Evolutionary conservation across 352 stramenopile genomes (phyloP), one percentile per base, ranked within the genome.

Genomic region (Phytopythium aichiense): DNA sequence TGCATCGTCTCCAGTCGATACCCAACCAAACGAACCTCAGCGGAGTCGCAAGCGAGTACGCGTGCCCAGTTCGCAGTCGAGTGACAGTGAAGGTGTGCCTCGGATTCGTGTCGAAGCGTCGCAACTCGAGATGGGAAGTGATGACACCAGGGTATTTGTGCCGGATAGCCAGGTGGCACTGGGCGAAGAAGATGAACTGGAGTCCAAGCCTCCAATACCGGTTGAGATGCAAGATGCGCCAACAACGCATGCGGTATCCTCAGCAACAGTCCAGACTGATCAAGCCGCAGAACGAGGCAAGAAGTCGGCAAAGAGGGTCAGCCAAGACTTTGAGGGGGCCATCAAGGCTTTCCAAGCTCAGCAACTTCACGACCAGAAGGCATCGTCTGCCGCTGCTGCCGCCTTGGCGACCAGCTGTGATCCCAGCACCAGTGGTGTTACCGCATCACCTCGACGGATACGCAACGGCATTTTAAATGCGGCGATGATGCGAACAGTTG

Each of bases 251-350:
- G 22, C 23, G 12, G 13, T 37, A 7, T 31, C 15, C 3, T 12
- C 52, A 28, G 33, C 31, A 33, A 37, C 22, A 12, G 16, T 13
- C 6, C 46, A n/a, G 23, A 2, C n/a, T 22, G 30, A 56, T 20
- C 20, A 57, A 8, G 2, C 16, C 2, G 22, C 35, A 11, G n/a
- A 43, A 7, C 35, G 15, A 12, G 22, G n/a, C 8, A 68, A 67
- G 49, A 74, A 73, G 43, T 1, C 38, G 8, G 18, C 22, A 6
- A 72, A 75, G 53, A 69, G 75, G 1, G 56, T 72, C 1, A 89
- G 73, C 51, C 59, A 82, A 18, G 75, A 92, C 49, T 89, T 88
- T 49, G 57, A 69, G 50, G 70, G 67, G 6, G 79, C 72, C 3
- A 77, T 88, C 54, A 70, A 58, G 7, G 71, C 72, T 9, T 89